Conservation (phyloP, 306 rosid species). For the Phaseolus lunatus region DNA sequence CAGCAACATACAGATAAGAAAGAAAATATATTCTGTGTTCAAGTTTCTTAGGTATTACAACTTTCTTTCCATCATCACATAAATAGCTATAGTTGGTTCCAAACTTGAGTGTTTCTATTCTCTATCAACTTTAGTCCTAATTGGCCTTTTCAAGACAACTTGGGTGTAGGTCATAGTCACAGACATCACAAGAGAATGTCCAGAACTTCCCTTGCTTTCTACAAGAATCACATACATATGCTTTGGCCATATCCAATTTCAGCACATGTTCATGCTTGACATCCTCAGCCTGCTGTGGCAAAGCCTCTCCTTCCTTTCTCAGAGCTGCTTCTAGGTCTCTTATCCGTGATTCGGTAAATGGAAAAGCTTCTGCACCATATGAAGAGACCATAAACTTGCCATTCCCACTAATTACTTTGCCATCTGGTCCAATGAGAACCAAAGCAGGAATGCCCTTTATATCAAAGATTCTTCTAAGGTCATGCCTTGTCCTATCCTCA, state of each 20-base stretch:
- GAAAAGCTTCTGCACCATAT: conserved; percentile 87
- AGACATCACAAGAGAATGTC: conserved; percentile 86
- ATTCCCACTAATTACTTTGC: conserved; percentile 60
- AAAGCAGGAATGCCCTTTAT: conserved; percentile 78
- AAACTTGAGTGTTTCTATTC: conserved; percentile 27
- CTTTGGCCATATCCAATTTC: conserved; percentile 88
- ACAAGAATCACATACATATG: conserved; percentile 86
- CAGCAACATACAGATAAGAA: conserved; percentile 18
- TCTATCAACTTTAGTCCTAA: conserved; percentile 43
- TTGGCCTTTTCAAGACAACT: conserved; percentile 65
- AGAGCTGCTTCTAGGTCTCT: conserved; percentile 69
- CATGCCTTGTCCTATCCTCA: conserved; percentile 73
- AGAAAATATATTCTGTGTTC: neutral
- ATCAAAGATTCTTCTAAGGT: conserved; percentile 74
- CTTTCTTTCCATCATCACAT: conserved; percentile 22
- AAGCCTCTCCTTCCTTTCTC: conserved; percentile 78
- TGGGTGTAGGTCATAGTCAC: conserved; percentile 95
- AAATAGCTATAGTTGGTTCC: conserved; percentile 29
- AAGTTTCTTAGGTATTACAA: conserved; percentile 25
- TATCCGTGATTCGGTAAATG: conserved; percentile 74
- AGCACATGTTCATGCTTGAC: conserved; percentile 83
- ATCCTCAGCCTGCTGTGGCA: conserved; percentile 77
- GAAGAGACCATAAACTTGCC: conserved; percentile 70
- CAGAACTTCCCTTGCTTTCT: conserved; percentile 78
- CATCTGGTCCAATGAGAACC: conserved; percentile 77